Evolutionary conservation across 129 eudicot species (phyloP).

Genomic region (Pulicaria dysenterica): DNA sequence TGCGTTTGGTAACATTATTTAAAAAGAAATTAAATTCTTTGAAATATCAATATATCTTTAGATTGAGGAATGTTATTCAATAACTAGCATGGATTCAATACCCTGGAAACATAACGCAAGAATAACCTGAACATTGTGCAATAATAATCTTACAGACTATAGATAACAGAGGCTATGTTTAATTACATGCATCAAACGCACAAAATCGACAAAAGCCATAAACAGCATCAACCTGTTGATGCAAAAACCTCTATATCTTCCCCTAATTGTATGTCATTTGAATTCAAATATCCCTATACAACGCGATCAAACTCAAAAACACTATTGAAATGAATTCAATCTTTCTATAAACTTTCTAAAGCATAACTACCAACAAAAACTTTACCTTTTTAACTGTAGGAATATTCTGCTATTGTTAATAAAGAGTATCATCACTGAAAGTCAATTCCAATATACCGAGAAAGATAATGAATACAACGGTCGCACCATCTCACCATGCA

Average conservation of each 20-base stretch:
- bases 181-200: neutral
- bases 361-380: conserved; percentile 28
- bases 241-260: conserved; percentile 33
- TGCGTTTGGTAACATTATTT: too few relatives aligned
- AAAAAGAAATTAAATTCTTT: too few relatives aligned
- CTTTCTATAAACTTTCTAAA: conserved; percentile 33
- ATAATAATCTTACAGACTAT: neutral
- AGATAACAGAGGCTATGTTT: neutral
- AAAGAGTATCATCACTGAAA: conserved; percentile 19
- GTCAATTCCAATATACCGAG: conserved; percentile 23
- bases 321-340: conserved; percentile 29
- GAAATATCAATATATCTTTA: too few relatives aligned
- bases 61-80: too few relatives aligned
- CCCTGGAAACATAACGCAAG: too few relatives aligned
- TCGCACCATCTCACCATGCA: conserved; percentile 12
- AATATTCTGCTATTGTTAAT: conserved; percentile 27
- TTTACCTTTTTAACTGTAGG: conserved; percentile 19
- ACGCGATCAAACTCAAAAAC: conserved; percentile 29
- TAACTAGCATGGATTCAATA: too few relatives aligned
- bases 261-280: conserved; percentile 33
- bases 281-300: conserved; percentile 36
- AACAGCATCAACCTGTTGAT: conserved; percentile 5
- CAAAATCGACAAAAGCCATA: neutral
- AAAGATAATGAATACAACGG: conserved; percentile 12
- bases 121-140: neutral